A percentile compares a stretch with the other conserved stretches of the same genome.
phyloP scores from a whole-genome alignment of 352 stramenopile species.

The Salisapilia sapeloensis region DNA sequence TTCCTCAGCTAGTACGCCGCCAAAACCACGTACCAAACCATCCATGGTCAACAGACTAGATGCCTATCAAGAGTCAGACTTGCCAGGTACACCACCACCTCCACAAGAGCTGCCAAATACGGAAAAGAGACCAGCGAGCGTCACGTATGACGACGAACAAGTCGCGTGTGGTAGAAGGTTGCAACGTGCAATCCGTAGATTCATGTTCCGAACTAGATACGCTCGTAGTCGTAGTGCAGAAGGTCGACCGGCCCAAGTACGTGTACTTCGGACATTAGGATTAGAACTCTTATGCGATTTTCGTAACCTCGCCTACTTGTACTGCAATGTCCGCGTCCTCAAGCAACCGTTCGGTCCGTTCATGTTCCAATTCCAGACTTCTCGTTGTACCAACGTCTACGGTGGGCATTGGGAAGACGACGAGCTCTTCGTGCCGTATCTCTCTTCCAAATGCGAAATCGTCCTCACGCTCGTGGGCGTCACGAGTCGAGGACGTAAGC shows the following conservation, averaged over 20 bases:
- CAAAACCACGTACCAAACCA: too few species aligned
- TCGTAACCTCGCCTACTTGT: slow-evolving; percentile 38
- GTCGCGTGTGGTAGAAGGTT: too few species aligned
- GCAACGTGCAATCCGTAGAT: slow-evolving; percentile 17
- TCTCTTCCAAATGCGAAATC: slow-evolving; percentile 70
- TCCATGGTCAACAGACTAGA: too few species aligned
- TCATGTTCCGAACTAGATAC: slow-evolving; percentile 13
- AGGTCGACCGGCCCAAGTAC: slow-evolving; percentile 41
- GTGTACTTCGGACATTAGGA: slow-evolving; percentile 18
- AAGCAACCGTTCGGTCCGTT: slow-evolving; percentile 75
- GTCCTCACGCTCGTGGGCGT: slow-evolving; percentile 62
- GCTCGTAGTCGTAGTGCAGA: slow-evolving; percentile 27
- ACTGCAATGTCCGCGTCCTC: slow-evolving; percentile 67
- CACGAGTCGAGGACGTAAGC: slow-evolving; percentile 22
- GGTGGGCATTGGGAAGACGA: slow-evolving; percentile 30
- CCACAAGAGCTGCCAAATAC: too few species aligned
- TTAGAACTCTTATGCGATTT: slow-evolving; percentile 68
- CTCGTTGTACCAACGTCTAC: slow-evolving; percentile 32
- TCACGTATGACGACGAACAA: too few species aligned
- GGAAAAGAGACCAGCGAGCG: too few species aligned
- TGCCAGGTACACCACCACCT: too few species aligned
- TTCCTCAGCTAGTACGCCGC: too few species aligned
- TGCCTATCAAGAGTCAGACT: too few species aligned
- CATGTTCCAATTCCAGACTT: slow-evolving; percentile 74
- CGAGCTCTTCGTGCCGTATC: slow-evolving; percentile 57